Evolutionary conservation across 2,329 filamentous ascomycete genomes (phyloP).

Genomic region (Trichoderma sp.): DNA sequence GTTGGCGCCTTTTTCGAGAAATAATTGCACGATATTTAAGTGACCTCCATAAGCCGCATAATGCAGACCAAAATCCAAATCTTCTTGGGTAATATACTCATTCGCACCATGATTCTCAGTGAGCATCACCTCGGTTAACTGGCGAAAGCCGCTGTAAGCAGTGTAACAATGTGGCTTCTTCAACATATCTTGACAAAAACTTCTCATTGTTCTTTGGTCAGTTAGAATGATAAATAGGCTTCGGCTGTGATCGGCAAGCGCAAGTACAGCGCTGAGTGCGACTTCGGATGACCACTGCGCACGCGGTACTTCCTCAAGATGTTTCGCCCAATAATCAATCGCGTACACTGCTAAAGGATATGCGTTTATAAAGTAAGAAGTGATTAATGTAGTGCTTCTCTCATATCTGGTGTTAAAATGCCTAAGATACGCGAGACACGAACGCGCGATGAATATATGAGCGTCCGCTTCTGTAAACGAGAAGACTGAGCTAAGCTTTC

Average conservation of each 20-base stretch:
- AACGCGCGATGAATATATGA: neutral
- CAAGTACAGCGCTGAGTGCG: too few relatives aligned
- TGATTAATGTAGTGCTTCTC: too few relatives aligned
- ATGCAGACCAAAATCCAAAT: neutral
- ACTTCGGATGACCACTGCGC: neutral
- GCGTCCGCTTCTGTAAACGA: neutral
- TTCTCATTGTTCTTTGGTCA: too few relatives aligned
- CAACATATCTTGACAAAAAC: too few relatives aligned
- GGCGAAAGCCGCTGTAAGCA: neutral
- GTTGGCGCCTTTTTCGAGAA: neutral
- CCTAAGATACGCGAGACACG: neutral
- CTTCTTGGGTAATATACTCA: neutral
- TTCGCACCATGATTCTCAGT: neutral
- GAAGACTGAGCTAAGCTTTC: neutral
- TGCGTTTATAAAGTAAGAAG: too few relatives aligned
- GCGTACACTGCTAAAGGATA: neutral
- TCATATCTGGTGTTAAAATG: neutral
- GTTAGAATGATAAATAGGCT: neutral
- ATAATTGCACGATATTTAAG: neutral
- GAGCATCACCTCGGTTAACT: neutral
- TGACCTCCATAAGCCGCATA: neutral
- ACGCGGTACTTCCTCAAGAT: neutral
- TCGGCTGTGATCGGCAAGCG: neutral
- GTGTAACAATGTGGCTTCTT: neutral
- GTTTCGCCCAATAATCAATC: neutral